Percentiles rank a stretch among this genome's conserved stretches.
These are phyloP conservation scores for Cinchona pubescens DNA, from an alignment of 257 asterid genomes.

Conservation along the genomic window DNA sequence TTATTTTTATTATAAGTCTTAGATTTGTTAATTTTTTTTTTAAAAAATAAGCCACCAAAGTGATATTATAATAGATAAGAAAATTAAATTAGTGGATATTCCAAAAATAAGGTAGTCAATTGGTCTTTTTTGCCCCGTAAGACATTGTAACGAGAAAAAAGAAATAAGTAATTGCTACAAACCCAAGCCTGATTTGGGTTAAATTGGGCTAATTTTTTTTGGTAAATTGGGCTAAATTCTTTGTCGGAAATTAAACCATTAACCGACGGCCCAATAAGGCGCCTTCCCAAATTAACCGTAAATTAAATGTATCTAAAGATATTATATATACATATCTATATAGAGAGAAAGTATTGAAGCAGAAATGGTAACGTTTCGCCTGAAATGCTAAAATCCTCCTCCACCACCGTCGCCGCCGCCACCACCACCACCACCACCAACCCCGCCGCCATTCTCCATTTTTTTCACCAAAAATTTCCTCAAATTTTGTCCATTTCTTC, in stretches of 20 bases:
- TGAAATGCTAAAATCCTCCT: background rate
- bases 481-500: background rate
- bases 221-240: background rate
- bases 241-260: background rate
- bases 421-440: background rate
- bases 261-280: constrained; percentile 9
- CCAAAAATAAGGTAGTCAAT: no score
- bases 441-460: background rate
- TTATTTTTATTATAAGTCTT: no score
- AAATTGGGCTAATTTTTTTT: background rate
- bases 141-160: no score
- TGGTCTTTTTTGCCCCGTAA: no score
- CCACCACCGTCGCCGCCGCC: no score
- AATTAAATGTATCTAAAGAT: background rate
- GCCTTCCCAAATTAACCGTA: background rate
- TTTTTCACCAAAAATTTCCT: background rate
- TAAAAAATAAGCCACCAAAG: no score
- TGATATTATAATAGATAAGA: no score
- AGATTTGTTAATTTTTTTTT: no score
- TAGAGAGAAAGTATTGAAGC: background rate
- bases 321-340: background rate
- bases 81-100: no score
- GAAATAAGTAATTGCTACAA: no score
- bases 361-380: background rate
- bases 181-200: no score